Evolutionary conservation across 169 alveolate genomes (phyloP), one percentile per base, ranked within the genome.

Genomic region (Condylostoma magnum): DNA sequence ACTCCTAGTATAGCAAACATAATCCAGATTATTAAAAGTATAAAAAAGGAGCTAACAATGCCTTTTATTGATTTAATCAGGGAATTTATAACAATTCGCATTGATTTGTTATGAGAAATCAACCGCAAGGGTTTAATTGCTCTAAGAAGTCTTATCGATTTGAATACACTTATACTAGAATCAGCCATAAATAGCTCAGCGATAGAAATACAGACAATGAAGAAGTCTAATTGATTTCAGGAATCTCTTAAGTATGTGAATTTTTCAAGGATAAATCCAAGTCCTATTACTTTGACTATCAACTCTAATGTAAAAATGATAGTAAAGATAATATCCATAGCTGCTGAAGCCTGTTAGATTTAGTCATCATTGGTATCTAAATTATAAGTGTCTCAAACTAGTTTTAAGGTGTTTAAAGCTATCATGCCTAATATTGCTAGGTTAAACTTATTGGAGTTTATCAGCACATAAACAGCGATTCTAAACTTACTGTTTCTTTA

Each of bases 191-290:
- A n/a, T 30, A 89, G 56, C 71, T 93, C 97, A 46, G 87, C 68
- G 3, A 93, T 33, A 6, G 93, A 80, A 22, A 91, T 75, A 18
- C 74, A 41, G 15, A 90, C 94, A 18, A 93, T 90, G 69, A 89
- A 69, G 71, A 88, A 90, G 84, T 93, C 97, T 25, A 90, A 71
- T 58, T 75, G 43, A 67, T 88, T 87, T 95, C 97, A 93, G 34
- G 79, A 76, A 54, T 90, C 95, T 48, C 92, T 69, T 34, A 93
- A 69, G 79, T 90, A 93, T n/a, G 92, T 67, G 15, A 85, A 82
- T 65, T 86, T 83, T 58, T 90, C 94, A 25, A 78, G 30, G 3
- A 87, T 51, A 31, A 93, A 79, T 47, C 97, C 97, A 57, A 66
- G 58, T 2, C 94, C 87, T 33, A 90, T 71, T 12, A 80, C 41